Evolutionary conservation across 106 monocot species (phyloP).

Genomic region (Narthecium ossifragum): DNA sequence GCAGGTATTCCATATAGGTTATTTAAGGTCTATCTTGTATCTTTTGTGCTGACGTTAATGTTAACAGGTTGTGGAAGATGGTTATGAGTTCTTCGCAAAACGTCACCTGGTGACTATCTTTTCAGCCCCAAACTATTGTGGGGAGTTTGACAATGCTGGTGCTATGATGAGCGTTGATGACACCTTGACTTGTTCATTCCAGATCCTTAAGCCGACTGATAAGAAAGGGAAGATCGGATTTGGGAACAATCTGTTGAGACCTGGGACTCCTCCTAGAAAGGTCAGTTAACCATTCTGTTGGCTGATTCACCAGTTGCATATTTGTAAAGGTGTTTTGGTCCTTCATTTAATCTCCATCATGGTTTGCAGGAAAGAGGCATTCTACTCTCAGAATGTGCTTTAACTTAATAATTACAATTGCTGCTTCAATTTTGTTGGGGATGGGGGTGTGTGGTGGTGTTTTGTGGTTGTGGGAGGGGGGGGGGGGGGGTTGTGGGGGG

Average conservation of each 20-base stretch:
- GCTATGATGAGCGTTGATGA: constrained; percentile 19
- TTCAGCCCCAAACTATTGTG: constrained; percentile 18
- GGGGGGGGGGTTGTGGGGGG: no score
- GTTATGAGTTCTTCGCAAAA: constrained; percentile 15
- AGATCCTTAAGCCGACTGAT: constrained; percentile 13
- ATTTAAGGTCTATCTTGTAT: background rate
- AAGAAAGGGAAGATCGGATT: constrained; percentile 14
- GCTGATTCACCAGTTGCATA: no score
- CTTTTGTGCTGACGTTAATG: background rate
- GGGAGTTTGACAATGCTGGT: constrained; percentile 18
- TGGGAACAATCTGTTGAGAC: constrained; percentile 5
- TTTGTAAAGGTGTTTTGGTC: no score
- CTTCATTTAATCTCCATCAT: no score
- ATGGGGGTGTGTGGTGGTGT: no score
- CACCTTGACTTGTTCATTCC: constrained; percentile 17
- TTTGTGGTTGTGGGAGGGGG: no score
- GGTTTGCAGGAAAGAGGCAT: no score
- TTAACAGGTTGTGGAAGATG: constrained; percentile 16
- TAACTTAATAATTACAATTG: no score
- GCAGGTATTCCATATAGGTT: no score
- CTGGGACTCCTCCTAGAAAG: constrained; percentile 14
- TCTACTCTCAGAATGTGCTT: no score
- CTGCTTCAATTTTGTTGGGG: no score
- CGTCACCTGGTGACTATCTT: constrained; percentile 12
- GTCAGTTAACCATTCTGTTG: constrained; percentile 5